These are phyloP conservation scores for Botrytis elliptica DNA, from an alignment of 2,329 filamentous ascomycete species.

Conservation along the genomic window DNA sequence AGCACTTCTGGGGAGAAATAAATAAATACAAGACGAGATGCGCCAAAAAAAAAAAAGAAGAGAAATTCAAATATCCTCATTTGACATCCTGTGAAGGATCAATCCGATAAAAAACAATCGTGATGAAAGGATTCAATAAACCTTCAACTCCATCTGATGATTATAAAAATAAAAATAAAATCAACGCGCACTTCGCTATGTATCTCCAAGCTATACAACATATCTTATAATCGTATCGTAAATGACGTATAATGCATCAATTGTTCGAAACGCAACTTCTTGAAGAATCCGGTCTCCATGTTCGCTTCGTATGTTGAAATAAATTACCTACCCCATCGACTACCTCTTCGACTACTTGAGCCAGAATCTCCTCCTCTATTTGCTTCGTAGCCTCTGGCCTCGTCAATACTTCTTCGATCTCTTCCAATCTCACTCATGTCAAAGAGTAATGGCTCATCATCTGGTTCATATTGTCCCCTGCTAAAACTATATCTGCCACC, in stretches of 20 bases:
- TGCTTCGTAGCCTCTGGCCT: constrained; percentile 40
- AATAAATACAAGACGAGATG: constrained; percentile 20
- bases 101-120: constrained; percentile 21
- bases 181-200: constrained; percentile 24
- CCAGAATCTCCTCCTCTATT: constrained; percentile 36
- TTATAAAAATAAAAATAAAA: constrained; percentile 14
- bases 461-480: constrained; percentile 50
- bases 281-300: constrained; percentile 12
- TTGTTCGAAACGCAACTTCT: constrained; percentile 28
- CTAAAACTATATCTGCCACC: constrained; percentile 46
- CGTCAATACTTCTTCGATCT: constrained; percentile 55
- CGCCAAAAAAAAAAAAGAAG: constrained; percentile 14
- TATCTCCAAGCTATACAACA: constrained; percentile 22
- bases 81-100: background rate
- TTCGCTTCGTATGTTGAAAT: constrained; percentile 22
- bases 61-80: background rate
- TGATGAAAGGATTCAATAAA: constrained; percentile 4
- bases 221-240: constrained; percentile 30
- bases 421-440: constrained; percentile 70
- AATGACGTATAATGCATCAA: constrained; percentile 34
- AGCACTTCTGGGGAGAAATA: background rate
- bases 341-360: constrained; percentile 36
- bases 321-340: constrained; percentile 34
- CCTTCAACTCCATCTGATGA: constrained; percentile 24
- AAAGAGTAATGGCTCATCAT: constrained; percentile 70